A percentile compares a stretch with the other conserved stretches of the same genome.
These are phyloP conservation scores for Ophiostoma piceae DNA, from an alignment of 2,329 filamentous ascomycete genomes.

Conservation along the genomic window DNA sequence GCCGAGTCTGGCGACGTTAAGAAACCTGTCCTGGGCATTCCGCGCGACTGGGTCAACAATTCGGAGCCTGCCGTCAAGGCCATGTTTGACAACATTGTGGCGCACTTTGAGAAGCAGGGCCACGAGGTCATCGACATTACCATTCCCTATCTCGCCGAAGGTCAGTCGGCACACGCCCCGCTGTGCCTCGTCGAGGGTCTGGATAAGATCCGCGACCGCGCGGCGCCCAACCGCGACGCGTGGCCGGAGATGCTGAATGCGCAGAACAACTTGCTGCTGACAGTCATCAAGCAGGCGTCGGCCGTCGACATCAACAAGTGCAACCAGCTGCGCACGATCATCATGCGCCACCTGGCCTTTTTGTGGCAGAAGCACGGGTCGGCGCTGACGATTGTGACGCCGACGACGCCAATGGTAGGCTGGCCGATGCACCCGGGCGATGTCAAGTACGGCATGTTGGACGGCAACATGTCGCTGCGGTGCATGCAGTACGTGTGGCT, in stretches of 20 bases:
- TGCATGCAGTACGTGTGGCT: constrained; percentile 85
- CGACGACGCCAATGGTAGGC: constrained; percentile 69
- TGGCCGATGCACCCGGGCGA: constrained; percentile 61
- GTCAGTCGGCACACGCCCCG: constrained; percentile 69
- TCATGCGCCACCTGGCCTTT: constrained; percentile 72
- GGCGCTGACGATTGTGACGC: constrained; percentile 69
- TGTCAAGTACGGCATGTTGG: constrained; percentile 64
- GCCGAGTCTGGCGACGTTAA: constrained; percentile 30
- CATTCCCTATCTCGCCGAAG: constrained; percentile 63
- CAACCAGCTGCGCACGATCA: constrained; percentile 65
- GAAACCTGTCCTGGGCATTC: constrained; percentile 60
- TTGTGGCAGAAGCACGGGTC: constrained; percentile 66
- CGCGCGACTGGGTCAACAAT: constrained; percentile 62
- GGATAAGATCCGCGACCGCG: constrained; percentile 41
- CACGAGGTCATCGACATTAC: constrained; percentile 54
- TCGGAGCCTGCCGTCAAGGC: constrained; percentile 59
- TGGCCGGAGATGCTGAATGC: constrained; percentile 55
- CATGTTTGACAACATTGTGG: constrained; percentile 57
- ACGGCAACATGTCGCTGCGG: constrained; percentile 66
- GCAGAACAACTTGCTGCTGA: constrained; percentile 65
- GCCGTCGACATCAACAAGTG: constrained; percentile 66
- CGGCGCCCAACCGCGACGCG: constrained; percentile 40
- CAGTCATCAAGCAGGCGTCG: constrained; percentile 58
- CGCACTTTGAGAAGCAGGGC: constrained; percentile 47
- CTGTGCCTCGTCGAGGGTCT: constrained; percentile 71